Evolutionary conservation across 75 land plant genomes (phyloP).

Genomic region (Pinus taeda): DNA sequence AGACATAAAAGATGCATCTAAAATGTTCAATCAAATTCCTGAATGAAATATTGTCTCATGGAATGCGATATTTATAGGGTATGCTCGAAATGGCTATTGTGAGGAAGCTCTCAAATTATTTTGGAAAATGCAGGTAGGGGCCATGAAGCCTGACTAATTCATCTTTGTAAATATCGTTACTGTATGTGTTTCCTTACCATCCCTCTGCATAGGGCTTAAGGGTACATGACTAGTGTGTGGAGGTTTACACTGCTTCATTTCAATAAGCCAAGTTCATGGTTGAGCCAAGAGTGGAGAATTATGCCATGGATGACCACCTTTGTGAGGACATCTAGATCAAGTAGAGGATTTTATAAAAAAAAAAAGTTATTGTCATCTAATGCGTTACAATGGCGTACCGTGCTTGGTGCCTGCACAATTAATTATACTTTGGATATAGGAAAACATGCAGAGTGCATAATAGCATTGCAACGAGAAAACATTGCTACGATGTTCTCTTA

Average conservation of each 20-base stretch:
- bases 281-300: no score
- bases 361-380: background rate
- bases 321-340: no score
- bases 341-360: no score
- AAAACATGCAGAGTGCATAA: no score
- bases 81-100: slow-evolving; percentile 19
- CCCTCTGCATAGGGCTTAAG: slow-evolving; percentile 11
- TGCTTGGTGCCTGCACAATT: no score
- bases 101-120: slow-evolving; percentile 17
- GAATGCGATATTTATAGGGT: slow-evolving; percentile 25
- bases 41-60: slow-evolving; percentile 18
- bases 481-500: no score
- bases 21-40: slow-evolving; percentile 12
- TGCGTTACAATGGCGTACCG: no score
- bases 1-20: background rate
- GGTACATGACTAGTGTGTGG: slow-evolving; percentile 12
- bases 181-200: slow-evolving; percentile 15
- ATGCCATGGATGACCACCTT: no score
- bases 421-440: no score
- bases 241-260: background rate
- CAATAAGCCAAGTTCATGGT: slow-evolving; percentile 8
- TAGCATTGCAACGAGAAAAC: no score
- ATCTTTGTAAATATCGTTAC: slow-evolving; percentile 14
- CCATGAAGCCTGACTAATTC: slow-evolving; percentile 16
- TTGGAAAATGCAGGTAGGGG: slow-evolving; percentile 18